Evolutionary conservation across 129 eudicot genomes (phyloP), one percentile per base, ranked within the genome.

Genomic region (Cynara cardunculus): DNA sequence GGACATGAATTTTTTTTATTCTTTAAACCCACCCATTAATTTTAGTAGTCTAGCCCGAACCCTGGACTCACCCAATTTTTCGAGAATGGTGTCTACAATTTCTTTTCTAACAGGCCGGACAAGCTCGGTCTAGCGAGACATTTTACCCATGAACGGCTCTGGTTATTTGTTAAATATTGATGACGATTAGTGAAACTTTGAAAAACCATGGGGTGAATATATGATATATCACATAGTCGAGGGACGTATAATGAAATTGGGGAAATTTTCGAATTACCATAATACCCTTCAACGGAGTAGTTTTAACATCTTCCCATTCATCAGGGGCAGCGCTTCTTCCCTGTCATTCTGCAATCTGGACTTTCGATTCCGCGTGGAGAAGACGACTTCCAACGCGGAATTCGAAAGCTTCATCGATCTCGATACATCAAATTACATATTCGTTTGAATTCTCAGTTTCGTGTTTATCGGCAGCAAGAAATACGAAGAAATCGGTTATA

Each of bases 361-460:
- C 69, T 59, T 81, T 87, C 74, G 84, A 77, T 84, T 84, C 90
- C 88, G 84, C 82, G 86, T 79, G 77, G 49, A 78, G 78, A 49
- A 41, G 78, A 64, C 75, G 81, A 76, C 64, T 73, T 79, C 71
- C 74, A 27, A 74, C 88, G 86, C 86, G 86, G 88, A 74, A 74
- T 27, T 81, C 75, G 84, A 82, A 74, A 75, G 77, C 39, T 76
- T 70, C 87, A 35, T 18, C 66, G 1, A 67, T 19, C 19, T 21
- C 1, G 31, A 49, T 59, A 26, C 49, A 74, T 72, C 53, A 39
- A 61, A 37, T 44, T 39, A 71, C 11, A 18, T 18, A 32, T 7
- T 53, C 11, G 25, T 18, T 14, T 69, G 14, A 25, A 34, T 80
- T n/a, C 9, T 49, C 70, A 28, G 21, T 24, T 49, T 67, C 7